phyloP scores from a whole-genome alignment of 768 basidiomycete genomes.

The Boletus edulis region DNA sequence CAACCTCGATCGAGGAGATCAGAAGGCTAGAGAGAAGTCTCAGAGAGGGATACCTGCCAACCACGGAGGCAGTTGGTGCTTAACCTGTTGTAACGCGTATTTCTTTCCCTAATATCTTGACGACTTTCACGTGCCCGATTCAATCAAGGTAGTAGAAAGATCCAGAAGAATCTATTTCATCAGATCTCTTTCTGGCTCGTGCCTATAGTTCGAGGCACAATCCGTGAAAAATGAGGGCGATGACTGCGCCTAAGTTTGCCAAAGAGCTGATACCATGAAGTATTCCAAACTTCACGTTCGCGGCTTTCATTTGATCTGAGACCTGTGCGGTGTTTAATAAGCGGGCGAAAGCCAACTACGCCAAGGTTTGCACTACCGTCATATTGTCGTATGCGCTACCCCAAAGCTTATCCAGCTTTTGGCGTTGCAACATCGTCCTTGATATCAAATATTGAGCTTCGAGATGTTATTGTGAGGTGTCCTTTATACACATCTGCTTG shows the following conservation, averaged over 20 bases:
- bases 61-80: constrained; percentile 75
- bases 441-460: neutral
- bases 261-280: constrained; percentile 71
- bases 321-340: neutral
- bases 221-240: constrained; percentile 65
- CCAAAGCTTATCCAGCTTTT: constrained; percentile 74
- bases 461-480: neutral
- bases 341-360: neutral
- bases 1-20: constrained; percentile 90
- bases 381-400: constrained; percentile 44
- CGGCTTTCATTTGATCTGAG: constrained; percentile 8
- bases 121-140: neutral
- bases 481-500: constrained; percentile 52
- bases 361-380: constrained; percentile 40
- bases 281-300: constrained; percentile 64
- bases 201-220: constrained; percentile 58
- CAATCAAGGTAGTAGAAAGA: neutral
- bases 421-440: constrained; percentile 76
- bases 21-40: constrained; percentile 77
- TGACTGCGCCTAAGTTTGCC: constrained; percentile 58
- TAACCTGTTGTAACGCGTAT: constrained; percentile 41
- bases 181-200: constrained; percentile 28
- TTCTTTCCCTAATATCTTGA: constrained; percentile 25
- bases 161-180: neutral
- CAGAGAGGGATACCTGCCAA: constrained; percentile 81